Base-by-base conservation (phyloP, 2,329 filamentous ascomycete genomes). In the Aquanectria penicillioides region DNA sequence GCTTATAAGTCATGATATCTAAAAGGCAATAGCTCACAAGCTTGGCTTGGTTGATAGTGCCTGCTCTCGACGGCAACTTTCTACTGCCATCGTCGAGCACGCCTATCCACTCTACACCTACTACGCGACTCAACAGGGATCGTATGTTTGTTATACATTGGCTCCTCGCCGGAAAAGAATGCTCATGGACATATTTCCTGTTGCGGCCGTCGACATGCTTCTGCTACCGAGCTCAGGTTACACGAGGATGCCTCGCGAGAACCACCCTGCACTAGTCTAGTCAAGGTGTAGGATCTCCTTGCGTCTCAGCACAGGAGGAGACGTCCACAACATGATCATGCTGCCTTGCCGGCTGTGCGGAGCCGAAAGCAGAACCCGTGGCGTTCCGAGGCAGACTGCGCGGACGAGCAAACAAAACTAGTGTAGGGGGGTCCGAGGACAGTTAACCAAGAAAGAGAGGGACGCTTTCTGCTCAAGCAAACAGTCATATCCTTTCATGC, bases 191-290 rank as follows among this genome's bases (percentile, higher is more conserved):
- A 33, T 49, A 12, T 10, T 51, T 51, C 48, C 36, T 25, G 3
- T 51, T 41, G 25, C 10, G n/a, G 48, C 36, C n/a, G 7, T 51
- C 25, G 12, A 33, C 48, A 51, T 41, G 28, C 26, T 20, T 33
- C 18, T n/a, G n/a, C n/a, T n/a, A 41, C 48, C 48, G 26, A 18
- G 18, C 11, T 6, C 7, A 13, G 17, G 36, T 41, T 25, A 51
- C 48, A 51, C 48, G 9, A n/a, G 8, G 29, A 22, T 41, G 37
- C 20, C 28, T 43, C 36, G 36, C 13, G 28, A 23, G 28, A 7
- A 12, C 10, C 26, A 12, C 10, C 26, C 18, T 23, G 12, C 10
- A n/a, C n/a, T n/a, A 15, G 20, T 41, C 13, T 31, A 26, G 26
- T 15, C 17, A 6, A 31, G n/a, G 7, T 3, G 3, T 20, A 50